Evolutionary conservation across 768 basidiomycete genomes (phyloP), one percentile per base, ranked within the genome.

Genomic region (Suillus plorans): DNA sequence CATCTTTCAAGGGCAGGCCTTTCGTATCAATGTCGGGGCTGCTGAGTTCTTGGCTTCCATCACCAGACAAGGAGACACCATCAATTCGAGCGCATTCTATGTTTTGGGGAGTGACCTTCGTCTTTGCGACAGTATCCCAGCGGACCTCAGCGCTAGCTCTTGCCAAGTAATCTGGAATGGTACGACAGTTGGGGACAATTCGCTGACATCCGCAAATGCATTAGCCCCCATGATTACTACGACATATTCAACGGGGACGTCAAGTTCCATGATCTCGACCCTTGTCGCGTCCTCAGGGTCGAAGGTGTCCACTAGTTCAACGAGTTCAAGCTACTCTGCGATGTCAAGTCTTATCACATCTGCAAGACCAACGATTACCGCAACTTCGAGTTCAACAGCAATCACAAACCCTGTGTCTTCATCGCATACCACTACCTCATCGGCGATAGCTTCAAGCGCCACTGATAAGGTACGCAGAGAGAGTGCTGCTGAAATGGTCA

Each of bases 1-100:
- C 67, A 79, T 83, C 34, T 80, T 94, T 55, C 91, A 93, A 77
- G 83, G 82, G 60, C 82, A 82, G 61, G 90, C 88, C 13, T 89
- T 88, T 78, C 79, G 79, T 14, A 85, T 85, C 76, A 92, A 92
- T 69, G 81, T 81, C 10, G 68, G 81, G 22, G 89, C 90, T 7
- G 84, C 85, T 36, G 64, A 72, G 34, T 82, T 87, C 68, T 78
- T 92, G 63, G 75, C 77, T 53, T 74, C 76, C 58, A 82, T 92
- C 61, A 79, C 87, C 36, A 55, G 72, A 36, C 76, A 84, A 69
- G 87, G 84, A 37, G 74, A 85, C 66, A 81, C 82, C 8, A 75
- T 79, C 31, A 79, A 80, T 68, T 67, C 76, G 39, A 83, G 85
- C 44, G 60, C 49, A 10, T 72, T 73, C 55, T 84, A 87, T 9